These are phyloP conservation scores for Auriculariales sp. DNA, from an alignment of 768 basidiomycete species.

Conservation along the genomic window DNA sequence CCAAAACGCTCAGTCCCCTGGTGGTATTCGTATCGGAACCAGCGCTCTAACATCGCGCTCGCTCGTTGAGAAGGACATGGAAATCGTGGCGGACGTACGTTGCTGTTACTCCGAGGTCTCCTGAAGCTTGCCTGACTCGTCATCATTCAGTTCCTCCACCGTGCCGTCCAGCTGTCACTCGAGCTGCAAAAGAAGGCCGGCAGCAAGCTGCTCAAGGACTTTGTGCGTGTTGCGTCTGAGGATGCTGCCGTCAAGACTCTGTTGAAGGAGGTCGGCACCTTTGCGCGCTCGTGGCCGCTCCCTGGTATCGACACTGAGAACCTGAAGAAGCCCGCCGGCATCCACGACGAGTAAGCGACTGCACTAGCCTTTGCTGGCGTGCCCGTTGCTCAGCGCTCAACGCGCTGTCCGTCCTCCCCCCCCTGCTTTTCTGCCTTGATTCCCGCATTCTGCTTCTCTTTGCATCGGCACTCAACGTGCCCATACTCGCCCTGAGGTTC, in stretches of 20 bases:
- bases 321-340: conserved; percentile 16
- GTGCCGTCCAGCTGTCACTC: conserved; percentile 82
- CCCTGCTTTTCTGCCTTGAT: too few relatives aligned
- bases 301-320: conserved; percentile 59
- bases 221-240: conserved; percentile 62
- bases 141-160: conserved; percentile 93
- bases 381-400: too few relatives aligned
- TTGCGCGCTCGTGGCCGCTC: conserved; percentile 81
- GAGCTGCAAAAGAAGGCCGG: conserved; percentile 90
- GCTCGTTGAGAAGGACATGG: conserved; percentile 81
- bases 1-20: conserved; percentile 74
- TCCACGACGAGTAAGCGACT: conserved; percentile 12
- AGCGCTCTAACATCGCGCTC: conserved; percentile 89
- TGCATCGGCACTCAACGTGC: too few relatives aligned
- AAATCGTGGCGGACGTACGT: conserved; percentile 70
- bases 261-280: conserved; percentile 62
- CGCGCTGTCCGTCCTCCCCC: too few relatives aligned
- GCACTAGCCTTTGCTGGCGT: too few relatives aligned
- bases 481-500: too few relatives aligned
- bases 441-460: too few relatives aligned
- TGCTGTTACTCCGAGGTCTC: too few relatives aligned
- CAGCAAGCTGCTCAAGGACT: conserved; percentile 90
- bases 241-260: conserved; percentile 62
- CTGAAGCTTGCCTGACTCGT: too few relatives aligned
- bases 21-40: conserved; percentile 93